Conservation (phyloP, 768 basidiomycete genomes). For the Suillus subaureus region DNA sequence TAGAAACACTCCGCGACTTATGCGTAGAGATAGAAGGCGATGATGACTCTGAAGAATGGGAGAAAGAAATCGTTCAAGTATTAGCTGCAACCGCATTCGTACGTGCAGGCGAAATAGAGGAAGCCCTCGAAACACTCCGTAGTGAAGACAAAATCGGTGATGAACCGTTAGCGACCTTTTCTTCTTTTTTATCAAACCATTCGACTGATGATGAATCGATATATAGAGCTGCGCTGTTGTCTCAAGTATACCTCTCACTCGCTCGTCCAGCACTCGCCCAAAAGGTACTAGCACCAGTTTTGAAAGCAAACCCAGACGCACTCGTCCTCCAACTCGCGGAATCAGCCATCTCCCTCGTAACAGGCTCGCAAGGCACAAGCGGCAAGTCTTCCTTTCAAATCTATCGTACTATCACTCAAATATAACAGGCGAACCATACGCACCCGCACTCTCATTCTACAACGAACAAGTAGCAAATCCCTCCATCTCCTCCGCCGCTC, state of each 20-base stretch:
- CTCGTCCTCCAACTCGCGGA: constrained; percentile 89
- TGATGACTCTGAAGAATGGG: constrained; percentile 62
- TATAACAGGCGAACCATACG: constrained; percentile 33
- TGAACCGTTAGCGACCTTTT: constrained; percentile 72
- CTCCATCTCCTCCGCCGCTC: constrained; percentile 69
- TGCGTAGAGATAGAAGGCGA: constrained; percentile 87
- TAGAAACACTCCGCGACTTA: constrained; percentile 85
- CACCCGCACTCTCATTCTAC: constrained; percentile 62
- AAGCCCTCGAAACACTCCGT: constrained; percentile 87
- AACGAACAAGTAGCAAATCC: constrained; percentile 85
- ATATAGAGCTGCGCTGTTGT: constrained; percentile 82
- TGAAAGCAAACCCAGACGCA: constrained; percentile 88
- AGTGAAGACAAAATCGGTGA: constrained; percentile 72
- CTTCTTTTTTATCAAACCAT: background rate
- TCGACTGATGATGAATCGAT: constrained; percentile 5
- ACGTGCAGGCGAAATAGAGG: constrained; percentile 83
- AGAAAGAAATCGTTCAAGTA: constrained; percentile 75
- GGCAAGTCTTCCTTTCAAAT: constrained; percentile 12
- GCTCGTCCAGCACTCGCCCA: constrained; percentile 85
- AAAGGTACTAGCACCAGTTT: constrained; percentile 81
- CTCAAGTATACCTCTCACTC: constrained; percentile 90
- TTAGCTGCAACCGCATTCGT: constrained; percentile 88
- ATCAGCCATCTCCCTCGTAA: constrained; percentile 74
- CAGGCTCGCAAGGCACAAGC: constrained; percentile 68
- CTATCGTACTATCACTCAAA: background rate